phyloP scores from a whole-genome alignment of 306 rosid species.

The Adenanthera pavonina region DNA sequence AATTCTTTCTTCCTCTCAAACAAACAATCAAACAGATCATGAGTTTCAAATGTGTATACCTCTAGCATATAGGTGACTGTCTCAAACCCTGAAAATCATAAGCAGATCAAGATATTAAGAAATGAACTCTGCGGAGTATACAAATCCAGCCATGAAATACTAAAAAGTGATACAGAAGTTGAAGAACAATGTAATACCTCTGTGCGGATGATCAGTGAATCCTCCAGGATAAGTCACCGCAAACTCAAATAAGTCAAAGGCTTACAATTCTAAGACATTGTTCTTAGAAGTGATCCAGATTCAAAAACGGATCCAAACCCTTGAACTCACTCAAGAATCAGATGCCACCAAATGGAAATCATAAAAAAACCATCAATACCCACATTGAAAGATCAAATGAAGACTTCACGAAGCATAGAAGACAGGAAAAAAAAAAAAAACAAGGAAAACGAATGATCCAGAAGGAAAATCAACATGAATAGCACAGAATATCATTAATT shows the following conservation, averaged over 20 bases:
- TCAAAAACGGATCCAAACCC: conserved; percentile 68
- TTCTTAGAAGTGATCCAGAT: conserved; percentile 68
- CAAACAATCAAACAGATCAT: background rate
- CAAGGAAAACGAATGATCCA: background rate
- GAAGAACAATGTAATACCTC: conserved; percentile 46
- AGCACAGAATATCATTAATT: background rate
- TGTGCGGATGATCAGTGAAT: conserved; percentile 76
- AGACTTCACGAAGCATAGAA: too few species aligned
- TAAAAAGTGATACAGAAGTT: background rate
- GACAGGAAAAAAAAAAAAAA: too few species aligned
- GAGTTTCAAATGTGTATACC: conserved; percentile 35
- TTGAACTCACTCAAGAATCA: conserved; percentile 47
- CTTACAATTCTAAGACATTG: background rate
- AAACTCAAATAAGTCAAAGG: conserved; percentile 4
- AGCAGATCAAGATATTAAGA: background rate
- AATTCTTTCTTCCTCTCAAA: background rate
- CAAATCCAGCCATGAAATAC: background rate
- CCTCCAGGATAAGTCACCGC: conserved; percentile 68
- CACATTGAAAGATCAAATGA: background rate
- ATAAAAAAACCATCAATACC: background rate
- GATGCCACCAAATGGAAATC: background rate
- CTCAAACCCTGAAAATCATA: conserved; percentile 50
- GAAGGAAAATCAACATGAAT: background rate
- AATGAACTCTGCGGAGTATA: background rate
- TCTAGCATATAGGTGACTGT: conserved; percentile 60